A percentile compares a stretch with the other conserved stretches of the same genome.
Conservation (phyloP, 2,329 filamentous ascomycete genomes). For the Colletotrichum destructivum region DNA sequence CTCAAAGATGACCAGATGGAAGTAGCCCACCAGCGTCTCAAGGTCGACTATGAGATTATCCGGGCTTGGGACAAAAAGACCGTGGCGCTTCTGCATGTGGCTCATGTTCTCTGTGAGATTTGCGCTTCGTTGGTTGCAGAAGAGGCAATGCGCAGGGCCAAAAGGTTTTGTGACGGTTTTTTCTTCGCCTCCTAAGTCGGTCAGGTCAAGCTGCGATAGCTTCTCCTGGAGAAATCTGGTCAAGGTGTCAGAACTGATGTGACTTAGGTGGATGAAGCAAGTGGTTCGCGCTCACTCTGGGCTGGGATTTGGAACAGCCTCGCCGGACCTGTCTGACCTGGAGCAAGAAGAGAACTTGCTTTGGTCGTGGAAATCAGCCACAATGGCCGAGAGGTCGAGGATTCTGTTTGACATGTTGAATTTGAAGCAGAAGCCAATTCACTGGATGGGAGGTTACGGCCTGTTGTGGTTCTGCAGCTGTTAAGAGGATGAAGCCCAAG, state of each 20-base stretch:
- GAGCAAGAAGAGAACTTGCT: too few relatives aligned
- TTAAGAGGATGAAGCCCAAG: too few relatives aligned
- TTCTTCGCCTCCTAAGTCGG: not conserved
- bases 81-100: conserved; percentile 66
- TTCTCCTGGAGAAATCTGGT: not conserved
- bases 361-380: too few relatives aligned
- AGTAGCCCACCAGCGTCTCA: conserved; percentile 62
- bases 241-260: not conserved
- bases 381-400: too few relatives aligned
- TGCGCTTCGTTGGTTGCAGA: conserved; percentile 53
- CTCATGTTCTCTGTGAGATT: conserved; percentile 54
- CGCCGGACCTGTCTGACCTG: not conserved
- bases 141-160: conserved; percentile 55
- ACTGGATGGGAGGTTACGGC: too few relatives aligned
- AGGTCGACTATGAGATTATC: conserved; percentile 60
- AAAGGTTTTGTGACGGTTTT: conserved; percentile 41
- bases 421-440: too few relatives aligned
- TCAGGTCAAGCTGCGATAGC: not conserved
- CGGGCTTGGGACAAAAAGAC: conserved; percentile 58
- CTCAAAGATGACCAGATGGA: conserved; percentile 62
- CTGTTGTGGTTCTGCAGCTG: too few relatives aligned
- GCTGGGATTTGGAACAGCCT: not conserved
- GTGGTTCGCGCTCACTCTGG: not conserved
- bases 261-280: not conserved
- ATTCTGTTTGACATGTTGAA: too few relatives aligned